Percentiles rank a stretch among this genome's conserved stretches.
phyloP scores from a whole-genome alignment of 2,329 filamentous ascomycete species.

The Cucurbitaria berberidis region DNA sequence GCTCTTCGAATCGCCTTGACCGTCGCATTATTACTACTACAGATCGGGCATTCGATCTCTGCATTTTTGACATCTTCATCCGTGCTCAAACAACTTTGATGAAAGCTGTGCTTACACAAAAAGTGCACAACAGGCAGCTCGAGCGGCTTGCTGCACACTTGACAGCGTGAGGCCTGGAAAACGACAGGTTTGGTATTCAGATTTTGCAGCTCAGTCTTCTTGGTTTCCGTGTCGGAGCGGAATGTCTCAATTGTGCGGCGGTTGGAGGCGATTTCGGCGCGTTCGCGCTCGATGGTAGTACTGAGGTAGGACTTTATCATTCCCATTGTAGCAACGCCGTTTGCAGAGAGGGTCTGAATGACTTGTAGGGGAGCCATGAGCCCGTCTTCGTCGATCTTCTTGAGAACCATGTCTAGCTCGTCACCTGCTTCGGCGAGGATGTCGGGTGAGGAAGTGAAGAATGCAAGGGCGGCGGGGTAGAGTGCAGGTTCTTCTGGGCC shows the following conservation, averaged over 20 bases:
- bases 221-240: slow-evolving; percentile 79
- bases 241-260: slow-evolving; percentile 82
- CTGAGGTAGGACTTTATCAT: slow-evolving; percentile 94
- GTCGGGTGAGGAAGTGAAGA: slow-evolving; percentile 84
- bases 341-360: slow-evolving; percentile 83
- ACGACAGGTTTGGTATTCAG: slow-evolving; percentile 80
- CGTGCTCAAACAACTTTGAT: slow-evolving; percentile 83
- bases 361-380: slow-evolving; percentile 97
- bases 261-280: slow-evolving; percentile 84
- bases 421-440: slow-evolving; percentile 85
- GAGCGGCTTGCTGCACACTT: slow-evolving; percentile 76
- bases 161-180: slow-evolving; percentile 89
- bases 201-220: slow-evolving; percentile 78
- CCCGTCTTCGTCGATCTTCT: slow-evolving; percentile 86
- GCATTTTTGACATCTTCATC: slow-evolving; percentile 65
- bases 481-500: slow-evolving; percentile 88
- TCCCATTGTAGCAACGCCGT: slow-evolving; percentile 91
- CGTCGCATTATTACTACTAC: slow-evolving; percentile 81
- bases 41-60: slow-evolving; percentile 82
- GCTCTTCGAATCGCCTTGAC: slow-evolving; percentile 85
- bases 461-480: slow-evolving; percentile 89
- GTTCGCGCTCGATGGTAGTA: slow-evolving; percentile 85
- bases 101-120: slow-evolving; percentile 95
- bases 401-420: slow-evolving; percentile 79
- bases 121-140: slow-evolving; percentile 95